These are phyloP conservation scores for Megacollybia platyphylla DNA, from an alignment of 1,284 basidiomycete species.

Conservation along the genomic window DNA sequence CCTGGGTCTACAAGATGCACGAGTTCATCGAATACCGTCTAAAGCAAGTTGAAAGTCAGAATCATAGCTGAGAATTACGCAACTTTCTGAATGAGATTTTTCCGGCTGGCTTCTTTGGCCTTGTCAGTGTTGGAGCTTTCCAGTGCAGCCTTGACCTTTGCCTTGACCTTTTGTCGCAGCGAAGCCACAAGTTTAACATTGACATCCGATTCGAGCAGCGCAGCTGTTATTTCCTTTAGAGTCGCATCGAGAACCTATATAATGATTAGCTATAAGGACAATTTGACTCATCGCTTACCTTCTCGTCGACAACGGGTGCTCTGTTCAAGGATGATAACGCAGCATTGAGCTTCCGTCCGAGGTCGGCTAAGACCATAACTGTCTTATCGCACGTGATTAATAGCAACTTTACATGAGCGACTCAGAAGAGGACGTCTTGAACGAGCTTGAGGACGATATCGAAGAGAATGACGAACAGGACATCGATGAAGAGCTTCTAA, in stretches of 20 bases:
- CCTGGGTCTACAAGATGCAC: conserved; percentile 92
- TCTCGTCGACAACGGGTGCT: conserved; percentile 80
- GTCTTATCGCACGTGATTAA: conserved; percentile 10
- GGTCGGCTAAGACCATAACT: conserved; percentile 90
- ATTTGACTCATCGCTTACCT: conserved; percentile 30
- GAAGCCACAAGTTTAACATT: conserved; percentile 93
- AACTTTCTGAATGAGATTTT: conserved; percentile 85
- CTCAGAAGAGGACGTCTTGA: conserved; percentile 9
- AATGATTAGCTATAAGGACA: conserved; percentile 4
- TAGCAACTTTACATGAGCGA: conserved; percentile 46
- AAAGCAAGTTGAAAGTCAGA: conserved; percentile 4
- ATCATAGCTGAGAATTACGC: conserved; percentile 7
- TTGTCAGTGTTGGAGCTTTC: conserved; percentile 62
- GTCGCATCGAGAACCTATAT: conserved; percentile 82
- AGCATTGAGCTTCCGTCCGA: conserved; percentile 88
- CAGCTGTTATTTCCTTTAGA: conserved; percentile 91
- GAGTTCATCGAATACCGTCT: conserved; percentile 97
- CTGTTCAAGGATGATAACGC: conserved; percentile 87
- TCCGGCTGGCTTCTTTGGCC: conserved; percentile 71
- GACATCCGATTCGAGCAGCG: conserved; percentile 92
- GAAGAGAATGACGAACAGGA: conserved; percentile 34
- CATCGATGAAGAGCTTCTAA: conserved; percentile 30
- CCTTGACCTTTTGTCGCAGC: conserved; percentile 82
- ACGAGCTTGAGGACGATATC: conserved; percentile 39
- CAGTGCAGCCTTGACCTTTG: conserved; percentile 67